Conservation (phyloP, 2,329 filamentous ascomycete genomes). For the Hymenotorrendiella dingleyae region DNA sequence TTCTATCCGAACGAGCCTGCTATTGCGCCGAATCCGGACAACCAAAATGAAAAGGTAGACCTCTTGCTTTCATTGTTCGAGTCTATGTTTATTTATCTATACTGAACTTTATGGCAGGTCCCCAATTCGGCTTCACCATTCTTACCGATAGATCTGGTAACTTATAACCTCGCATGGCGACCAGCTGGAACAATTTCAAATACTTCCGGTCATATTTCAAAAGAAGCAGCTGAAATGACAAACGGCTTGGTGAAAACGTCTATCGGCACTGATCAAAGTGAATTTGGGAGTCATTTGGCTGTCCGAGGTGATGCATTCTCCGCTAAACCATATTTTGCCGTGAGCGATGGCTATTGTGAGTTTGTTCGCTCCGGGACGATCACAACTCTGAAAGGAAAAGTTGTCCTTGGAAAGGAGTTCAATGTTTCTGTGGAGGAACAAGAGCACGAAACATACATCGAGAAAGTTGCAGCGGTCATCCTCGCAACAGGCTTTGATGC, state of each 20-base stretch:
- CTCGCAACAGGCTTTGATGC: conserved; percentile 72
- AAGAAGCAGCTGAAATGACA: conserved; percentile 47
- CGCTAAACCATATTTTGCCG: conserved; percentile 58
- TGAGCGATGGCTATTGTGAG: conserved; percentile 67
- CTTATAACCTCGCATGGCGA: conserved; percentile 63
- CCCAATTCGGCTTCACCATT: conserved; percentile 51
- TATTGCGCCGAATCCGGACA: conserved; percentile 8
- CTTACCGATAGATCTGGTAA: conserved; percentile 64
- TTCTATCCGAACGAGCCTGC: conserved; percentile 30
- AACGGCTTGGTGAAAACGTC: conserved; percentile 46
- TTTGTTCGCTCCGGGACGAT: conserved; percentile 65
- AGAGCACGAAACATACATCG: conserved; percentile 32
- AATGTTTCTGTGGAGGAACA: conserved; percentile 21
- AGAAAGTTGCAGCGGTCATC: conserved; percentile 60
- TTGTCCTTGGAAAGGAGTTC: conserved; percentile 3
- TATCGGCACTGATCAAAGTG: conserved; percentile 49
- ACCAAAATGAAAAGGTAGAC: conserved; percentile 25
- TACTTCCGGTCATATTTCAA: conserved; percentile 56
- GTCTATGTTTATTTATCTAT: neutral
- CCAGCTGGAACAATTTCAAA: conserved; percentile 53
- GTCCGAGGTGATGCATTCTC: conserved; percentile 22
- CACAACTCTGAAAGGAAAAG: conserved; percentile 30
- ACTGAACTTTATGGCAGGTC: conserved; percentile 30
- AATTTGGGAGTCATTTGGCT: conserved; percentile 35
- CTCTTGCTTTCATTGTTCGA: neutral